Base-by-base conservation (phyloP, 257 asterid genomes). In the Knoxia roxburghii region DNA sequence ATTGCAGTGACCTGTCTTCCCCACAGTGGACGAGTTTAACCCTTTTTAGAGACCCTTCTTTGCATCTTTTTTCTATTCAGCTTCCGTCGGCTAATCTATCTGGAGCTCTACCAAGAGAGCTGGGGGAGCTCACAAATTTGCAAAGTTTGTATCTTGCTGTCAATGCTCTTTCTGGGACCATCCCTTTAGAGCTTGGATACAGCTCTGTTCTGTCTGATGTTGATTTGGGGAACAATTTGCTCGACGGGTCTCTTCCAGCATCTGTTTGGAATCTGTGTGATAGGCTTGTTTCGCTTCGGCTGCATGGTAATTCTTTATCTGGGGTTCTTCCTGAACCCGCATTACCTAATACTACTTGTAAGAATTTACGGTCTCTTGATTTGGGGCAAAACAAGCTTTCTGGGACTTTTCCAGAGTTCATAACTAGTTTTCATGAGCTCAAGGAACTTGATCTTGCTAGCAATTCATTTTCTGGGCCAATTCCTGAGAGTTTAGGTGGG, bases 201-300 rank as follows among this genome's bases (percentile, higher is more conserved):
- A 79, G 86, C 71, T 78, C 89, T 64, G 83, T 96, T 6, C 49
- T 94, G 8, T 81, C 96, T 9, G 96, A 84, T 61, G 69, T 94
- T 68, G 99, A 94, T 79, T 84, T 94, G 75, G 83, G 95, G 72
- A 73, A 80, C 72, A 94, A 94, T 76, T 74, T 72, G 81, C 80
- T 94, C 12, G 68, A 74, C 49, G 99, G 96, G 68, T 68, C 93
- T 1, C 12, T 90, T 48, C 97, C 99, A 6, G 30, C 95, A 20
- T 94, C 99, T 4, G 77, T 94, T 64, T 94, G 99, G 99, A 94
- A 88, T 76, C 91, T 88, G 10, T 94, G 99, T 35, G 95, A 86
- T 15, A 75, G 83, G 66, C 83, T 94, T 1, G 85, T 78, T 70
- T 90, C 93, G 0, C 86, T 94, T 35, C 80, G 86, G 41, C 43